A percentile compares a stretch with the other conserved stretches of the same genome.
These are phyloP conservation scores for Penicillium hordei DNA, from an alignment of 2,329 filamentous ascomycete species.

Conservation along the genomic window DNA sequence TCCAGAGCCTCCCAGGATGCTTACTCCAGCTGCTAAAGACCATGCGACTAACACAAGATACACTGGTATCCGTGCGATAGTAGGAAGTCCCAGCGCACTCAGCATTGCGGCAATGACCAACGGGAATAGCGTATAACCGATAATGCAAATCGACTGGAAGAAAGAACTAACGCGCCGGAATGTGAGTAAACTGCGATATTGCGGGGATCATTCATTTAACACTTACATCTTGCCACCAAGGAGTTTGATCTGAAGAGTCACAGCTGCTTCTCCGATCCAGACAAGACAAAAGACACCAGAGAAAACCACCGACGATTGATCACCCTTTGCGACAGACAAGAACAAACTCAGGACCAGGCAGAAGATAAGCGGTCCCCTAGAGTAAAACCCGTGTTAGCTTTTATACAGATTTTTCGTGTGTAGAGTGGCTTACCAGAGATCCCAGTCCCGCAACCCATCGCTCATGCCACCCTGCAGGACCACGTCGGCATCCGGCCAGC, in stretches of 20 bases:
- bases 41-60: constrained; percentile 86
- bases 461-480: constrained; percentile 73
- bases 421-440: constrained; percentile 67
- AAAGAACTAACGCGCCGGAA: constrained; percentile 67
- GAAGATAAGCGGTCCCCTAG: constrained; percentile 86
- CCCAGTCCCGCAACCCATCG: constrained; percentile 90
- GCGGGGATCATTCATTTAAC: not conserved
- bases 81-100: constrained; percentile 76
- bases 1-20: constrained; percentile 91
- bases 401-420: not conserved
- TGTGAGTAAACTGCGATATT: constrained; percentile 19
- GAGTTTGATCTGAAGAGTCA: constrained; percentile 97
- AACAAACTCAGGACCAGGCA: constrained; percentile 85
- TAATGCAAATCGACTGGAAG: constrained; percentile 95
- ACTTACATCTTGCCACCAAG: constrained; percentile 95
- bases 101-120: constrained; percentile 89
- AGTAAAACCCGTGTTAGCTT: constrained; percentile 4
- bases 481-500: constrained; percentile 68
- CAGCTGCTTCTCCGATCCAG: constrained; percentile 94
- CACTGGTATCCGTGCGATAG: constrained; percentile 81
- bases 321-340: constrained; percentile 74
- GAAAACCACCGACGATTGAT: constrained; percentile 87
- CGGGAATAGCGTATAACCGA: constrained; percentile 96
- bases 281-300: constrained; percentile 95
- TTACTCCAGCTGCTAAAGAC: constrained; percentile 93